These are phyloP conservation scores for Kurtzmaniella cleridarum DNA, from an alignment of 805 yeast species.

Conservation along the genomic window DNA sequence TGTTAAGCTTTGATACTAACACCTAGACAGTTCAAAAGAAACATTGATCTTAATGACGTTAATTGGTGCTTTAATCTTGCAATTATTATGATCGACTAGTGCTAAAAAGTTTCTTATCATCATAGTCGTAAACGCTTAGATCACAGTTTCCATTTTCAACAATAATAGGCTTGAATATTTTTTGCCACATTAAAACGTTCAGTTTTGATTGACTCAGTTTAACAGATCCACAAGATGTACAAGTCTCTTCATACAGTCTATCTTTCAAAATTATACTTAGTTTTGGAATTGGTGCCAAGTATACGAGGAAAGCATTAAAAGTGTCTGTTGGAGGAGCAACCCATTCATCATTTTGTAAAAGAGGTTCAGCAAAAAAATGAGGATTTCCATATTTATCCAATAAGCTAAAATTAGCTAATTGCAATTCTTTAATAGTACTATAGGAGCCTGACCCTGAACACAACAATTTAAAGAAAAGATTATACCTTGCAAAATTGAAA, in stretches of 20 bases:
- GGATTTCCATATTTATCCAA: conserved; percentile 12
- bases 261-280: conserved; percentile 22
- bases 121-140: conserved; percentile 5
- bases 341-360: conserved; percentile 14
- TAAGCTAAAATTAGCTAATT: conserved; percentile 28
- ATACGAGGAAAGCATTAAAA: conserved; percentile 15
- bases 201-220: not conserved
- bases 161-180: conserved; percentile 14
- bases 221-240: conserved; percentile 28
- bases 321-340: conserved; percentile 16
- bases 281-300: conserved; percentile 7
- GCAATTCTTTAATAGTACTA: conserved; percentile 18
- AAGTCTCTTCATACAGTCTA: conserved; percentile 16
- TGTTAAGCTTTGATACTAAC: too few relatives aligned
- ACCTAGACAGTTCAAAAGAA: not conserved
- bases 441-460: conserved; percentile 33
- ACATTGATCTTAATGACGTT: not conserved
- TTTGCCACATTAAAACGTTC: conserved; percentile 13
- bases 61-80: too few relatives aligned
- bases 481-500: conserved; percentile 28
- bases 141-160: conserved; percentile 6
- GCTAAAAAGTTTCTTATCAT: conserved; percentile 1
- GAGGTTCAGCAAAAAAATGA: conserved; percentile 11
- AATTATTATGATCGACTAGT: not conserved
- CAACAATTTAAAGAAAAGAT: conserved; percentile 22